Evolutionary conservation across 164 flowering plant species (phyloP).

Genomic region (Dillenia suffruticosa): DNA sequence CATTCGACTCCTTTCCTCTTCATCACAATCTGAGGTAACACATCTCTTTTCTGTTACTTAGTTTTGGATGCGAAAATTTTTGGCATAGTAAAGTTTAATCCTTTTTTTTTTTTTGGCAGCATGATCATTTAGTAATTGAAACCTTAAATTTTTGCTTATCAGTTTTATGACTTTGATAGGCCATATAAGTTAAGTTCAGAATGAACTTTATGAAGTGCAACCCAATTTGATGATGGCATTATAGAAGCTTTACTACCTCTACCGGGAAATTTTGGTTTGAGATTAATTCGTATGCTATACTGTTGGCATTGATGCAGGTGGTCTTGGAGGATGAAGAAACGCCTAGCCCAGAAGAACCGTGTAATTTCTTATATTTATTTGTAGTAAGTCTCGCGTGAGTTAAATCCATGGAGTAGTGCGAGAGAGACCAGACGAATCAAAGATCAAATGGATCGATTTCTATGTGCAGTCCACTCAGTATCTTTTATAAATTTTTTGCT

Average conservation of each 20-base stretch:
- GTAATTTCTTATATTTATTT: slow-evolving; percentile 9
- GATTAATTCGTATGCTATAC: background rate
- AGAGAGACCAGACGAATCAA: no score
- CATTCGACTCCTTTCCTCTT: background rate
- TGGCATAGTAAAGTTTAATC: background rate
- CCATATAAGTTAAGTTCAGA: background rate
- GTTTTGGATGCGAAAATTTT: background rate
- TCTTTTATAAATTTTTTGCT: no score
- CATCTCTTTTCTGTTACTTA: background rate
- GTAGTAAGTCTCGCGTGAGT: no score
- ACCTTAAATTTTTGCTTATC: background rate
- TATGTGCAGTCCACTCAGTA: no score
- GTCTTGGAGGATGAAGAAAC: slow-evolving; percentile 10
- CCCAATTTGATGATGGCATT: background rate
- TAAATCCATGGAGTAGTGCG: no score
- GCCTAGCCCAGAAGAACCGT: slow-evolving; percentile 1
- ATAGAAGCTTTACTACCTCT: no score
- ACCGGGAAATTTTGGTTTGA: background rate
- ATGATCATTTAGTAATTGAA: background rate
- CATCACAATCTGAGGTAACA: slow-evolving; percentile 2
- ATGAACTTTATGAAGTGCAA: background rate
- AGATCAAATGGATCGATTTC: no score
- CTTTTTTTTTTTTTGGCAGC: background rate
- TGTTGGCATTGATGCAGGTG: slow-evolving; percentile 16
- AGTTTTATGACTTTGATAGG: background rate